Evolutionary conservation across 2,329 filamentous ascomycete species (phyloP), one percentile per base, ranked within the genome.

Genomic region (Eutypella sp.): DNA sequence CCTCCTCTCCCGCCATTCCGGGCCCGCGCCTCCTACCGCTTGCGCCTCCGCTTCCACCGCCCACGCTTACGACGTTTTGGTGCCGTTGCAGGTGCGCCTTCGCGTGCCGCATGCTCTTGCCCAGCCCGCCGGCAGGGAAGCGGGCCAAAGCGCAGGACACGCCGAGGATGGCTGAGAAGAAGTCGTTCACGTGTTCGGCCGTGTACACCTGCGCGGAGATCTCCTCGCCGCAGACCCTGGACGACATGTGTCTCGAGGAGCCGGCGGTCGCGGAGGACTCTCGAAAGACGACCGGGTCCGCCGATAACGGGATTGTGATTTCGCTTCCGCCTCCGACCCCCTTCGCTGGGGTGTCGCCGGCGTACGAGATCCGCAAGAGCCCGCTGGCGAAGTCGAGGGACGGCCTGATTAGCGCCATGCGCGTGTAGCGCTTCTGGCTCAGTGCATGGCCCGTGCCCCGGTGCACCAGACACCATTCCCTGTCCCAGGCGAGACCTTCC

Each of bases 391-490:
- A 79, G 57, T 97, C 87, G 34, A 97, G 71, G 4, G 61, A 65
- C 6, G 93, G 92, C 42, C 78, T 78, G 42, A 99, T 75, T 4
- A 96, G 76, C 11, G 89, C 86, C 92, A 99, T 97, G 27, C 75
- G 81, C 2, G 91, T 88, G 60, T 93, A 85, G 52, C 84, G 77
- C 68, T 97, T 99, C 66, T 97, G 92, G 61, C 81, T 96, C 44
- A 99, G 71, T 5, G 86, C 89, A 56, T 84, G 82, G 0, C 89
- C 87, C 1, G 91, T 95, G 37, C 89, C 90, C 59, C 84, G 79
- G 62, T 96, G 91, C 13, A 99, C 75, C 18, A 99, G 72, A 67
- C 92, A 97, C 92, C 93, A 99, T 70, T 97, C 92, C 50, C 93
- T 79, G 64, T 99, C 93, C 90, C 92, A 97, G 8, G 84, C 86